These are phyloP conservation scores for Catenaria anguillulae DNA, from an alignment of 371 early-diverging fungal species.

Conservation along the genomic window DNA sequence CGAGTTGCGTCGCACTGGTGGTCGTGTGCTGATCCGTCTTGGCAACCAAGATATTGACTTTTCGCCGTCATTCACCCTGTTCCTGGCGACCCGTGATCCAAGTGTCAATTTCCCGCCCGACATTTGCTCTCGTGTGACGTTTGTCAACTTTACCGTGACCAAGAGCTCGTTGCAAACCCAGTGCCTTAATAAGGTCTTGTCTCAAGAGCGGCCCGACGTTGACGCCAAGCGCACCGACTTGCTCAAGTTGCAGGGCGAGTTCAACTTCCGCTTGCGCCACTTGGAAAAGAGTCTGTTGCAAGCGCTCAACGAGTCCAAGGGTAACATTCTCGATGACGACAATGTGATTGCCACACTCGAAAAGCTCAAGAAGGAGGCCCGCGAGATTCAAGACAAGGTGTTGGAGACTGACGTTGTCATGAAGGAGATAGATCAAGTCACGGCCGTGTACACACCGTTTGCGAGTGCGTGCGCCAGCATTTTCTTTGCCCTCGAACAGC, in stretches of 20 bases:
- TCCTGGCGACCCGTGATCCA: conserved; percentile 86
- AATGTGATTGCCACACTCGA: conserved; percentile 85
- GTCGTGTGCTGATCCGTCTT: conserved; percentile 86
- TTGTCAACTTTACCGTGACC: conserved; percentile 97
- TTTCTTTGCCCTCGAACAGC: conserved; percentile 91
- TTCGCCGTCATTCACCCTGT: conserved; percentile 89
- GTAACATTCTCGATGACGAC: conserved; percentile 95
- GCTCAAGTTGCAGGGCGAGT: conserved; percentile 90
- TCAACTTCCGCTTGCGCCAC: conserved; percentile 76
- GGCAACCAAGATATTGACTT: conserved; percentile 97
- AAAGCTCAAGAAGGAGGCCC: conserved; percentile 86
- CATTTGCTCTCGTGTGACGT: conserved; percentile 89
- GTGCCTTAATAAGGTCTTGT: conserved; percentile 87
- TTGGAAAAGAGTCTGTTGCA: conserved; percentile 86
- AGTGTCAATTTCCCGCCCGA: conserved; percentile 87
- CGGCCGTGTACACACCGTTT: conserved; percentile 75
- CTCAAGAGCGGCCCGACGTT: conserved; percentile 88
- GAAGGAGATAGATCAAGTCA: conserved; percentile 86
- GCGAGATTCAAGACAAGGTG: conserved; percentile 80
- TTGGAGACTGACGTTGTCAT: conserved; percentile 87
- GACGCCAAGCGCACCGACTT: conserved; percentile 83
- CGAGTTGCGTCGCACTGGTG: conserved; percentile 90
- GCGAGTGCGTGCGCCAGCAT: conserved; percentile 83
- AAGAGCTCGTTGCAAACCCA: conserved; percentile 88
- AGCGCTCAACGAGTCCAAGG: conserved; percentile 83